These are phyloP conservation scores for Fraxinus floribunda DNA, from an alignment of 305 asterid genomes.

Conservation along the genomic window DNA sequence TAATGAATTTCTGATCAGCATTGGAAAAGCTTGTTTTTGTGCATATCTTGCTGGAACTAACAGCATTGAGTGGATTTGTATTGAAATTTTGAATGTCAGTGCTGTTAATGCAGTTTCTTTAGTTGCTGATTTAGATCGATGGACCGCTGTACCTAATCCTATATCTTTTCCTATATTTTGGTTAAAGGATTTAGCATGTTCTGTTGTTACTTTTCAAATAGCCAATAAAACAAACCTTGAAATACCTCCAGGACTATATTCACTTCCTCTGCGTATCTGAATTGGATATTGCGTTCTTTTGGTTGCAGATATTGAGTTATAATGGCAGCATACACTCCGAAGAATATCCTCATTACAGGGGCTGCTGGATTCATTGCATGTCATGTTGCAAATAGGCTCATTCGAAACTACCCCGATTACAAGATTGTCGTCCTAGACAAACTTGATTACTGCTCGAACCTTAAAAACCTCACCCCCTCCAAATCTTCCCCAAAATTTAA, in stretches of 20 bases:
- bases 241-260: not conserved
- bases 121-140: not conserved
- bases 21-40: slow-evolving; percentile 18
- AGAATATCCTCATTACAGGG: slow-evolving; percentile 78
- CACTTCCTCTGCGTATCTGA: not conserved
- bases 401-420: slow-evolving; percentile 66
- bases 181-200: not conserved
- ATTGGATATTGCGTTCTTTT: not conserved
- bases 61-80: slow-evolving; percentile 13
- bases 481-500: slow-evolving; percentile 65
- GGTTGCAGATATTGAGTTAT: slow-evolving; percentile 26
- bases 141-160: not conserved
- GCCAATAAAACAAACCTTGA: not conserved
- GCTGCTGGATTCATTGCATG: slow-evolving; percentile 90
- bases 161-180: not conserved
- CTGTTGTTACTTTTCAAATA: not conserved
- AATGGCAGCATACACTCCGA: slow-evolving; percentile 63
- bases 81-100: not conserved
- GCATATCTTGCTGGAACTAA: slow-evolving; percentile 8
- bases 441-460: slow-evolving; percentile 74
- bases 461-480: slow-evolving; percentile 63
- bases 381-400: slow-evolving; percentile 79
- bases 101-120: not conserved
- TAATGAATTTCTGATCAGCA: slow-evolving; percentile 21
- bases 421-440: slow-evolving; percentile 81